Evolutionary conservation across 75 land plant genomes (phyloP), one percentile per base, ranked within the genome.

Genomic region (Selaginella tamariscina): DNA sequence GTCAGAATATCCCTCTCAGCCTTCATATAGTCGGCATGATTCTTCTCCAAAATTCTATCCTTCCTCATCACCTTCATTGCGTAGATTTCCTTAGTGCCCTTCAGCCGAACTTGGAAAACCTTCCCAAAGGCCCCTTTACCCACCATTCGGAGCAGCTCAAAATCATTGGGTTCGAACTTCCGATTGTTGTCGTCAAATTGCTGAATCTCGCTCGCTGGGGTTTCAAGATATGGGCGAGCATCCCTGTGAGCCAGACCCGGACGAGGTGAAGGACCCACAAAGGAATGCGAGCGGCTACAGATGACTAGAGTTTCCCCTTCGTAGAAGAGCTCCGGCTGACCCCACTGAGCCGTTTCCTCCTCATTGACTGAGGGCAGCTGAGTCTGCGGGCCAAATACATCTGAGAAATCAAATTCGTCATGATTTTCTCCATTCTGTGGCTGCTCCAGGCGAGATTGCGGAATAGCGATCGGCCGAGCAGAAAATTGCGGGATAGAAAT

Each of bases 41-140:
- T 93, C 44, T 84, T 82, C 63, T 87, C 84, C 73, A 93, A 68
- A 27, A 93, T 83, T 68, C 80, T 84, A 55, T 89, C 83, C 68
- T 93, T 93, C 29, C 83, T 72, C 88, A 93, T 87, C 20, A 95
- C 99, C 72, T 95, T 95, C 99, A 95, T 95, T 2, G 99, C 99
- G 69, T 77, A 87, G 22, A 95, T 90, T 55, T 85, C 96, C 5
- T 78, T 60, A 1, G 82, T 81, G 21, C 81, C 83, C 62, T 76
- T 85, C 81, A 78, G 82, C 75, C 73, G 82, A 74, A 88, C 93
- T 72, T 85, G 88, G 63, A 72, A 88, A 0, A 88, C 93, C 65
- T 82, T 83, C 24, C 85, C 93, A 77, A 88, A 88, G 9, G 88
- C 88, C 24, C 93, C 93, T 70, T 88, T 74, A 57, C 93, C 93